phyloP scores from a whole-genome alignment of 2,329 filamentous ascomycete genomes.

The Aspergillus neotritici region DNA sequence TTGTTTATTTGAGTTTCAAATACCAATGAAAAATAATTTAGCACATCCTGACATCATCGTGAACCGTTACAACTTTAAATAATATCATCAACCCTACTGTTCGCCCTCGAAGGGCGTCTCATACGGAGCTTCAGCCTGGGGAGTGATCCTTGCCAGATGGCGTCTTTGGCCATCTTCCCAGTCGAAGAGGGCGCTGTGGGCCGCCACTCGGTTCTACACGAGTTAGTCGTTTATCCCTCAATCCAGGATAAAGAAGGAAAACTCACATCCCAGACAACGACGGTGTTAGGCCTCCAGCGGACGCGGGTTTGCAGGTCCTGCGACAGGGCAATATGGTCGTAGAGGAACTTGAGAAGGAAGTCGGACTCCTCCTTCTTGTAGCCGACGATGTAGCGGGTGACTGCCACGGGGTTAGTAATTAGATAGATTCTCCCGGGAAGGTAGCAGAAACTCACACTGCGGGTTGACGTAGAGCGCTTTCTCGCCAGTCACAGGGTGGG shows the following conservation, averaged over 20 bases:
- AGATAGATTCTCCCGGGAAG: not conserved
- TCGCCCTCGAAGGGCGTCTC: conserved; percentile 57
- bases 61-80: too few relatives aligned
- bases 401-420: conserved; percentile 35
- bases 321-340: conserved; percentile 65
- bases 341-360: conserved; percentile 68
- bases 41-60: not conserved
- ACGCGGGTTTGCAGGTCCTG: conserved; percentile 69
- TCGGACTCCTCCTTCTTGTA: conserved; percentile 85
- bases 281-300: conserved; percentile 72
- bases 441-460: conserved; percentile 57
- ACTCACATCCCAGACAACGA: conserved; percentile 71
- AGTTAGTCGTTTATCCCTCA: conserved; percentile 7
- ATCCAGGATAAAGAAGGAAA: not conserved
- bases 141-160: conserved; percentile 75
- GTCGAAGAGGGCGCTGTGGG: conserved; percentile 73
- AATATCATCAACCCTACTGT: too few relatives aligned
- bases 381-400: conserved; percentile 74
- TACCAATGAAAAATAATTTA: too few relatives aligned
- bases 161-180: conserved; percentile 74
- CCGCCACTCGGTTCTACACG: conserved; percentile 62
- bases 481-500: conserved; percentile 75
- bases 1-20: too few relatives aligned
- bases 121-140: conserved; percentile 70
- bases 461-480: conserved; percentile 80